phyloP scores from a whole-genome alignment of 805 yeast species.

The Debaryomyces tyrocola region DNA sequence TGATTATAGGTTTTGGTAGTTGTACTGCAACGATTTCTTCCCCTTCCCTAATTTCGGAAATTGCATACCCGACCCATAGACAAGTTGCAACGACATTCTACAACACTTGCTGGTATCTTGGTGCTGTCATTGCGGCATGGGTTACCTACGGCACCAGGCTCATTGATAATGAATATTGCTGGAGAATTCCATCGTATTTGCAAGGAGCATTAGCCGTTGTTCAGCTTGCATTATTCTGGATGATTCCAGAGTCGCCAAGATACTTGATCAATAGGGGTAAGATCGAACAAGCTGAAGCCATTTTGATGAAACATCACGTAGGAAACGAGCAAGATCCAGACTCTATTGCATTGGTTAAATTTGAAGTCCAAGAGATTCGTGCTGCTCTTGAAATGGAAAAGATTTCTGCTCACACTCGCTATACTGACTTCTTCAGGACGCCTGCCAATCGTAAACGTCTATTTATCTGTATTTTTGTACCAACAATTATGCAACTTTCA shows the following conservation, averaged over 20 bases:
- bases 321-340: slow-evolving; percentile 34
- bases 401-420: slow-evolving; percentile 28
- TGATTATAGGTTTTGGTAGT: slow-evolving; percentile 49
- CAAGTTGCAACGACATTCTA: slow-evolving; percentile 44
- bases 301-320: slow-evolving; percentile 42
- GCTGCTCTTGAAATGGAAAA: slow-evolving; percentile 43
- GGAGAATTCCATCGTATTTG: slow-evolving; percentile 56
- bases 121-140: slow-evolving; percentile 56
- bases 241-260: slow-evolving; percentile 53
- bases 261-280: slow-evolving; percentile 41
- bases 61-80: slow-evolving; percentile 50
- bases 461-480: slow-evolving; percentile 32
- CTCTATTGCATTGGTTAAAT: slow-evolving; percentile 28
- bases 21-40: slow-evolving; percentile 43
- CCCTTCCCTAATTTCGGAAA: slow-evolving; percentile 52
- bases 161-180: slow-evolving; percentile 34
- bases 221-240: slow-evolving; percentile 35
- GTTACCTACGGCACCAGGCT: slow-evolving; percentile 47
- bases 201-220: slow-evolving; percentile 50
- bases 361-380: slow-evolving; percentile 40
- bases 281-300: slow-evolving; percentile 40
- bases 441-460: slow-evolving; percentile 44
- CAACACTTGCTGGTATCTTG: slow-evolving; percentile 54
- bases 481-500: slow-evolving; percentile 44
- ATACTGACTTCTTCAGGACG: slow-evolving; percentile 38